Conservation (phyloP, 2,329 filamentous ascomycete genomes). For the Fonsecaea erecta region DNA sequence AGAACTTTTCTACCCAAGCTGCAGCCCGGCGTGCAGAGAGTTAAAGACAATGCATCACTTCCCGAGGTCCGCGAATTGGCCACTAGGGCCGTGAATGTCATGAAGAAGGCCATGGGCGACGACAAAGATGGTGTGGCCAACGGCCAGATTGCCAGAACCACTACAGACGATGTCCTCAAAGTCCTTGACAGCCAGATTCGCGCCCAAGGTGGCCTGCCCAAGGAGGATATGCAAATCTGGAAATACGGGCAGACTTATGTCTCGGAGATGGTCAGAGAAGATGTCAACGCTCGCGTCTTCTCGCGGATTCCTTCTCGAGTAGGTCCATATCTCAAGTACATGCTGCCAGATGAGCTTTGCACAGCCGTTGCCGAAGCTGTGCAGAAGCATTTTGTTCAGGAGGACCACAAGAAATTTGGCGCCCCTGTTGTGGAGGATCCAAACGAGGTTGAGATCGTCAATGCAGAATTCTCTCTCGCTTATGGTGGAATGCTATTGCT, state of each 20-base stretch:
- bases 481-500: conserved; percentile 97
- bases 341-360: conserved; percentile 67
- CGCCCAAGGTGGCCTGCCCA: conserved; percentile 66
- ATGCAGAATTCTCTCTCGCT: conserved; percentile 94
- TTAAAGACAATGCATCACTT: conserved; percentile 84
- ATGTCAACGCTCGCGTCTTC: conserved; percentile 81
- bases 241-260: conserved; percentile 74
- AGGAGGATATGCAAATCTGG: conserved; percentile 67
- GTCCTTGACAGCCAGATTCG: conserved; percentile 77
- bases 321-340: conserved; percentile 72
- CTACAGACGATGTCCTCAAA: conserved; percentile 73
- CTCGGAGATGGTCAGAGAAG: conserved; percentile 81
- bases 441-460: conserved; percentile 94
- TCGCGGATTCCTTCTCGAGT: conserved; percentile 72
- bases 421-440: conserved; percentile 85
- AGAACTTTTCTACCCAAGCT: conserved; percentile 93
- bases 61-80: conserved; percentile 94
- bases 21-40: conserved; percentile 87
- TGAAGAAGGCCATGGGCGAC: conserved; percentile 87
- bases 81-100: conserved; percentile 78
- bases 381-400: conserved; percentile 77
- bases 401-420: conserved; percentile 86
- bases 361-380: conserved; percentile 72
- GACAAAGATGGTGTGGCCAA: conserved; percentile 65
- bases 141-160: conserved; percentile 66